phyloP scores from a whole-genome alignment of 2,329 filamentous ascomycete genomes.

The Fusarium coicis region DNA sequence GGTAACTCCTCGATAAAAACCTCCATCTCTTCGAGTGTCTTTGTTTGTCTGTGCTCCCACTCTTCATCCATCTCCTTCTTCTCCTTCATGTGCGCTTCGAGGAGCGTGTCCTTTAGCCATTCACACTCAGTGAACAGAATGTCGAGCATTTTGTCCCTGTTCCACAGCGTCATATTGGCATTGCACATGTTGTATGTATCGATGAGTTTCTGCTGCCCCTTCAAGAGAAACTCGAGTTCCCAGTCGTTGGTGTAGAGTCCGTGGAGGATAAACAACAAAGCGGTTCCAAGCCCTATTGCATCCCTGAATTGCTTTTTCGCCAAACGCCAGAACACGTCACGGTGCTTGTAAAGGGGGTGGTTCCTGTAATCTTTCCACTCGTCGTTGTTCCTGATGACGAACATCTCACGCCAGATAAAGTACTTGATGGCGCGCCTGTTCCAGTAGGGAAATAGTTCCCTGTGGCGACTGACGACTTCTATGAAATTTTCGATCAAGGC shows the following conservation, averaged over 20 bases:
- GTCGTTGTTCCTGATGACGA: neutral
- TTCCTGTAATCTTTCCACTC: neutral
- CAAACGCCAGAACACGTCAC: neutral
- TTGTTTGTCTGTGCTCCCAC: neutral
- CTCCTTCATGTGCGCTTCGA: neutral
- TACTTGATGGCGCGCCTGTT: neutral
- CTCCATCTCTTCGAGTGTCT: neutral
- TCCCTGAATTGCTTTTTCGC: neutral
- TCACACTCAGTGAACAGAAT: neutral
- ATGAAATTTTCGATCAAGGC: neutral
- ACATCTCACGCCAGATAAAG: neutral
- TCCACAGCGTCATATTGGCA: neutral
- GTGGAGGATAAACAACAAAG: neutral
- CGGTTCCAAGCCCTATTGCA: neutral
- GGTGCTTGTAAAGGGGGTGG: neutral
- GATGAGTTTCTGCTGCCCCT: neutral
- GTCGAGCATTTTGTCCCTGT: neutral
- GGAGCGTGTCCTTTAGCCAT: neutral
- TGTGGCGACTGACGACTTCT: neutral
- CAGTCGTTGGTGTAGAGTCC: neutral
- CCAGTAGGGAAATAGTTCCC: neutral
- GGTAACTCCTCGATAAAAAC: neutral
- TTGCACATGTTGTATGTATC: neutral
- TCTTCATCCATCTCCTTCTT: neutral
- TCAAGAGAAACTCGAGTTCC: neutral